Percentiles rank a stretch among this genome's conserved stretches.
These are phyloP conservation scores for Diutina catenulata DNA, from an alignment of 1,139 yeast species.

Conservation along the genomic window DNA sequence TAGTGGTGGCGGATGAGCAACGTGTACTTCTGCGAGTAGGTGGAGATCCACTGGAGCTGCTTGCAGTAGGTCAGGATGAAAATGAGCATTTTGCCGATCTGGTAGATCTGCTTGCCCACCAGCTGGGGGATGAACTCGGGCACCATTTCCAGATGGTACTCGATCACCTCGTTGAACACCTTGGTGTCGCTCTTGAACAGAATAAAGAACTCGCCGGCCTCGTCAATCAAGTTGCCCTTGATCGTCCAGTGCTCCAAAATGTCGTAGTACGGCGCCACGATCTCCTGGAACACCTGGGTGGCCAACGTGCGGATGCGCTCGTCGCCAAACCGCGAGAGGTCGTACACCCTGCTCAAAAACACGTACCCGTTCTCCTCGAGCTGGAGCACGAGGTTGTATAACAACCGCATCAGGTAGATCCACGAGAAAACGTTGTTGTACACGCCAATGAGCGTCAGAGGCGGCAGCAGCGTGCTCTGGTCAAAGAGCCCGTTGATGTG, in stretches of 20 bases:
- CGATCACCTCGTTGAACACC: constrained; percentile 26
- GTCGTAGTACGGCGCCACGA: constrained; percentile 52
- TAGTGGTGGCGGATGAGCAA: constrained; percentile 16
- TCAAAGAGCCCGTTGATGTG: constrained; percentile 41
- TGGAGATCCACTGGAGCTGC: constrained; percentile 48
- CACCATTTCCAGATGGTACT: constrained; percentile 26
- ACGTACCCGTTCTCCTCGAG: constrained; percentile 38
- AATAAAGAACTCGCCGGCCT: constrained; percentile 61
- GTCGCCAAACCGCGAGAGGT: constrained; percentile 56
- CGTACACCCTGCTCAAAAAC: constrained; percentile 41
- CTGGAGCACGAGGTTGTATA: constrained; percentile 30
- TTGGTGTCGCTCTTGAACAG: constrained; percentile 19
- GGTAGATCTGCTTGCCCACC: constrained; percentile 46
- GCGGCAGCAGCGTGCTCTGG: constrained; percentile 9
- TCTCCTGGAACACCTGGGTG: constrained; percentile 29
- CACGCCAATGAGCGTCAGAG: constrained; percentile 24
- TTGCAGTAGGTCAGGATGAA: constrained; percentile 54
- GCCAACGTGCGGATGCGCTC: constrained; percentile 32
- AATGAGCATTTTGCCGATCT: constrained; percentile 68
- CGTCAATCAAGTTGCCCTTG: constrained; percentile 48
- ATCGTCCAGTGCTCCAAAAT: constrained; percentile 57
- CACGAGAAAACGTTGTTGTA: constrained; percentile 39
- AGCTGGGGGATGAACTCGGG: constrained; percentile 41
- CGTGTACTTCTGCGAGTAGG: constrained; percentile 27
- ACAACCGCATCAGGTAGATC: constrained; percentile 43